Evolutionary conservation across 2,329 filamentous ascomycete genomes (phyloP).

Genomic region (Epicoccum nigrum): DNA sequence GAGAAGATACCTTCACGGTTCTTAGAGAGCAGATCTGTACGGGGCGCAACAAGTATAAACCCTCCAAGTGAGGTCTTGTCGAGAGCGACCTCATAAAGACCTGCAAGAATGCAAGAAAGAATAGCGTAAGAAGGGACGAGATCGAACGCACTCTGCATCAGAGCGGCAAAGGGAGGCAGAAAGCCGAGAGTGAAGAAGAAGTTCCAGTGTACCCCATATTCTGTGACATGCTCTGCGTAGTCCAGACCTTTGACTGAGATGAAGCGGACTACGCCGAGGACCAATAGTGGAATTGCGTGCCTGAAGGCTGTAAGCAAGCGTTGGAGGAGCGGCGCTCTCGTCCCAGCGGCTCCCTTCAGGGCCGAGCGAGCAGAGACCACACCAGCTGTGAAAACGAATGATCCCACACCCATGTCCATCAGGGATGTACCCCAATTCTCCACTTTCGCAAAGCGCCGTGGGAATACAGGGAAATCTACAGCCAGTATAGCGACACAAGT

Average conservation of each 20-base stretch:
- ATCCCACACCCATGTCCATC: slow-evolving; percentile 97
- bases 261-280: slow-evolving; percentile 79
- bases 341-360: slow-evolving; percentile 69
- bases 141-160: slow-evolving; percentile 75
- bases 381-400: slow-evolving; percentile 94
- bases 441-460: slow-evolving; percentile 93
- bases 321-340: slow-evolving; percentile 56
- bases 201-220: slow-evolving; percentile 99
- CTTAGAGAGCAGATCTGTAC: slow-evolving; percentile 79
- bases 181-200: slow-evolving; percentile 97
- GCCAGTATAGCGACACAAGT: slow-evolving; percentile 94
- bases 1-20: slow-evolving; percentile 97
- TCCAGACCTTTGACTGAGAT: slow-evolving; percentile 92
- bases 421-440: slow-evolving; percentile 99
- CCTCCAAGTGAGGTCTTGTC: slow-evolving; percentile 76
- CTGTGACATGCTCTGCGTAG: slow-evolving; percentile 95
- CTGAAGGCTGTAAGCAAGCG: slow-evolving; percentile 72
- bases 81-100: slow-evolving; percentile 75
- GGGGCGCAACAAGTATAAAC: slow-evolving; percentile 82
- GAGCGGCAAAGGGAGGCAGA: slow-evolving; percentile 84
- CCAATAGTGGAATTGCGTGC: slow-evolving; percentile 81
- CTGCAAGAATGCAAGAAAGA: slow-evolving; percentile 71
- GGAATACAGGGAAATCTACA: slow-evolving; percentile 93
- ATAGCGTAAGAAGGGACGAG: slow-evolving; percentile 77
- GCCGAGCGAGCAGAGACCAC: slow-evolving; percentile 85